phyloP scores from a whole-genome alignment of 108 stramenopile species.

The Nitzschia sp. region DNA sequence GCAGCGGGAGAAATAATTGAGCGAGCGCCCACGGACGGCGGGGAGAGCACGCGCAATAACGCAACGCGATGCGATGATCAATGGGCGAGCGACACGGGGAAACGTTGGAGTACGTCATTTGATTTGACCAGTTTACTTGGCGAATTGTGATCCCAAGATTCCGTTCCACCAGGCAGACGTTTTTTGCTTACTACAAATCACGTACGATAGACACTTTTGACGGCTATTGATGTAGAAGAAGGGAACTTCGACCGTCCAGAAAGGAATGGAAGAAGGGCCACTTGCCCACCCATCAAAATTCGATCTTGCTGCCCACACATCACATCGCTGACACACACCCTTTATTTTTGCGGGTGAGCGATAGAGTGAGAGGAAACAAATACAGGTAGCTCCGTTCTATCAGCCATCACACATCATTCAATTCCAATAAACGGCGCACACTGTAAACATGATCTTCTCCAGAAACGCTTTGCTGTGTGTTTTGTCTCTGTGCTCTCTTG shows the following conservation, averaged over 20 bases:
- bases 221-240: not conserved
- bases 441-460: constrained; percentile 14
- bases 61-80: too few relatives aligned
- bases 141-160: not conserved
- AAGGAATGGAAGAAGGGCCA: not conserved
- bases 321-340: constrained; percentile 6
- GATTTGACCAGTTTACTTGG: too few relatives aligned
- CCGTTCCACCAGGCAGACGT: not conserved
- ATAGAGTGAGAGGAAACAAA: not conserved
- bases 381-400: too few relatives aligned
- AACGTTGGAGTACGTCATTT: not conserved
- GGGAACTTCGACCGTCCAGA: not conserved
- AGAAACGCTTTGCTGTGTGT: not conserved
- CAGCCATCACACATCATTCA: not conserved
- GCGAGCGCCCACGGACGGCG: too few relatives aligned
- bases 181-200: too few relatives aligned
- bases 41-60: too few relatives aligned
- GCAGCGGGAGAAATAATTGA: too few relatives aligned
- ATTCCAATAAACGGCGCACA: not conserved
- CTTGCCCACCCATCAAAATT: constrained; percentile 3
- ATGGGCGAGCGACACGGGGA: too few relatives aligned
- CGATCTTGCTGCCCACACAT: not conserved
- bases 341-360: not conserved
- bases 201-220: not conserved
- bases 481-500: not conserved